phyloP scores from a whole-genome alignment of 345 rosid genomes.

The Heritiera littoralis region DNA sequence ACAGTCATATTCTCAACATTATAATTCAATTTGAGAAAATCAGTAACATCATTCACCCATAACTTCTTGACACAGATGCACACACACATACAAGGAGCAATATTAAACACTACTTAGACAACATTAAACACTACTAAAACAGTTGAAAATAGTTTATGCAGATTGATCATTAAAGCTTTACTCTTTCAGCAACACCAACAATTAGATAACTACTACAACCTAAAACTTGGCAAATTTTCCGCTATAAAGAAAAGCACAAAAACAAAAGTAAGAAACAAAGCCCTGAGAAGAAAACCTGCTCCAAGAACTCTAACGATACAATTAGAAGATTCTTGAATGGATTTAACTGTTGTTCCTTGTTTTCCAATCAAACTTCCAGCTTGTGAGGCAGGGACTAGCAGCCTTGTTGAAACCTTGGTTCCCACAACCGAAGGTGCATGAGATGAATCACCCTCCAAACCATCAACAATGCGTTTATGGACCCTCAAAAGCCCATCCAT shows the following conservation, averaged over 20 bases:
- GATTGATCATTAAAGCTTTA: not conserved
- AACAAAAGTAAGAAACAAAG: not conserved
- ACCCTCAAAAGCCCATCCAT: conserved; percentile 95
- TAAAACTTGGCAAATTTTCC: not conserved
- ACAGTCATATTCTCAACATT: not conserved
- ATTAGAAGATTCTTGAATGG: conserved; percentile 85
- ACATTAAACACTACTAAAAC: conserved; percentile 20
- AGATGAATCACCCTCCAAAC: conserved; percentile 82
- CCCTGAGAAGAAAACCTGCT: conserved; percentile 52
- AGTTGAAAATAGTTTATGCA: conserved; percentile 45
- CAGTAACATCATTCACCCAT: not conserved
- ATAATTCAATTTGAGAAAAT: not conserved
- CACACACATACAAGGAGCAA: not conserved
- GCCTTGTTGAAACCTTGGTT: conserved; percentile 85
- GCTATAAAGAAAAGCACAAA: not conserved
- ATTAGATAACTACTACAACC: not conserved
- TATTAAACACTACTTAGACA: not conserved
- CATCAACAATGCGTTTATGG: conserved; percentile 88
- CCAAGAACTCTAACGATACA: conserved; percentile 97
- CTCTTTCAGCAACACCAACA: not conserved
- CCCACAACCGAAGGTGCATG: conserved; percentile 49
- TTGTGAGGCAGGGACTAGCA: conserved; percentile 96
- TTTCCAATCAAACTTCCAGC: conserved; percentile 99
- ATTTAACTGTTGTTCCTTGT: conserved; percentile 92
- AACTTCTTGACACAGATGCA: not conserved